These are phyloP conservation scores for Lepidopterella palustris DNA, from an alignment of 495 filamentous ascomycete genomes.

Conservation along the genomic window DNA sequence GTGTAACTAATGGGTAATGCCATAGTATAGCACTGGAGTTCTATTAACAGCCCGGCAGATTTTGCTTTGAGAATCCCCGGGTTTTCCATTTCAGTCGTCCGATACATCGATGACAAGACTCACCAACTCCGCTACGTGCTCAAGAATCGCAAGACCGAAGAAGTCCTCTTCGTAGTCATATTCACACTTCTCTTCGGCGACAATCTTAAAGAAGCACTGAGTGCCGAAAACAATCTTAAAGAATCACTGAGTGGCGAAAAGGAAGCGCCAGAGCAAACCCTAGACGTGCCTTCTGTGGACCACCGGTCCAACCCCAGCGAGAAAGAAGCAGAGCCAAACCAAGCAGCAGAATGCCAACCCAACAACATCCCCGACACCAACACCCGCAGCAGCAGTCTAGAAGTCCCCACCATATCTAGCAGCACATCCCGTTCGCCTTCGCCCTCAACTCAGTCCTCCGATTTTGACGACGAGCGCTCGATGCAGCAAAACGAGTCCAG, in stretches of 20 bases:
- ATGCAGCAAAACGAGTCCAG: not conserved
- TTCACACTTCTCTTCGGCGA: conserved; percentile 35
- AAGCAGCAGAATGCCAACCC: not conserved
- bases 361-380: not conserved
- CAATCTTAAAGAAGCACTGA: conserved; percentile 20
- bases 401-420: too few relatives aligned
- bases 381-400: not conserved
- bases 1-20: conserved; percentile 1
- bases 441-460: not conserved
- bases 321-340: not conserved
- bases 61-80: conserved; percentile 36
- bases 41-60: too few relatives aligned
- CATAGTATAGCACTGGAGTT: too few relatives aligned
- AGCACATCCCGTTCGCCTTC: not conserved
- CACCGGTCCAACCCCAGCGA: not conserved
- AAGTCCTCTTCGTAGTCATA: conserved; percentile 34
- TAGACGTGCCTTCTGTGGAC: not conserved
- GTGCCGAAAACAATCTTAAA: not conserved
- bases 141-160: conserved; percentile 33
- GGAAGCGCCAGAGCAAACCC: not conserved
- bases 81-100: conserved; percentile 32
- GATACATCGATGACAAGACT: conserved; percentile 38
- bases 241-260: not conserved
- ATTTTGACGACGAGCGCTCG: not conserved
- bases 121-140: conserved; percentile 36